Evolutionary conservation across 1,139 yeast genomes (phyloP), one percentile per base, ranked within the genome.

Genomic region (Taphrina pruni): DNA sequence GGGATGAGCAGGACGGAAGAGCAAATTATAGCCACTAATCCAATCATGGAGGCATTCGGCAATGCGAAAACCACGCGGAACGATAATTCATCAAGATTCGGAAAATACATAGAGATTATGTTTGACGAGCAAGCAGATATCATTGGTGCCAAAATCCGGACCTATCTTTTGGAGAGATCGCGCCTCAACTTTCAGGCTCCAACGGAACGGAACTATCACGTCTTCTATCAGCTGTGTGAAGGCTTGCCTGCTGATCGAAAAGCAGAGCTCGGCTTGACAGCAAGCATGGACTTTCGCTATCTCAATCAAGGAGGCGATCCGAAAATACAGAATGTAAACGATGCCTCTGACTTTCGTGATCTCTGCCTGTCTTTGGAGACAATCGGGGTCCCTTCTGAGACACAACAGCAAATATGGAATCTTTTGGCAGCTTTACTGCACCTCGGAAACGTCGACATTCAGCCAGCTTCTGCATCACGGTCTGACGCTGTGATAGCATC

Each of bases 21-120:
- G 77, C 97, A 90, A 80, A 95, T 94, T 70, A 83, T 94, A 76
- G 99, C 99, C 20, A 94, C 99, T 0, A 94, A 94, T 78, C 99
- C 99, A 6, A 94, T 94, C 75, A 92, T 94, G 95, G 99, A 94
- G 80, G 96, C 98, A 0, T 94, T 94, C 79, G 99, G 99, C 83
- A 94, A 94, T 78, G 98, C 99, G 14, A 94, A 94, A 79, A 94
- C 99, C 3, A 92, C 97, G 2, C 87, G 99, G 81, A 94, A 94
- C 78, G 98, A 94, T 79, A 94, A 94, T 79, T 94, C 98, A 52
- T 93, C 98, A 21, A 88, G 99, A 78, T 94, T 94, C 77, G 99
- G 99, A 77, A 94, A 94, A 79, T 94, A 94, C 77, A 83, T 94
- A 76, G 98, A 94, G 79, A 94, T 94, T 74, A 82, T 91, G 74